Percentiles rank a stretch among this genome's conserved stretches.
Evolutionary conservation across 331 rosid species (phyloP).

Genomic region (Acacia concinna): DNA sequence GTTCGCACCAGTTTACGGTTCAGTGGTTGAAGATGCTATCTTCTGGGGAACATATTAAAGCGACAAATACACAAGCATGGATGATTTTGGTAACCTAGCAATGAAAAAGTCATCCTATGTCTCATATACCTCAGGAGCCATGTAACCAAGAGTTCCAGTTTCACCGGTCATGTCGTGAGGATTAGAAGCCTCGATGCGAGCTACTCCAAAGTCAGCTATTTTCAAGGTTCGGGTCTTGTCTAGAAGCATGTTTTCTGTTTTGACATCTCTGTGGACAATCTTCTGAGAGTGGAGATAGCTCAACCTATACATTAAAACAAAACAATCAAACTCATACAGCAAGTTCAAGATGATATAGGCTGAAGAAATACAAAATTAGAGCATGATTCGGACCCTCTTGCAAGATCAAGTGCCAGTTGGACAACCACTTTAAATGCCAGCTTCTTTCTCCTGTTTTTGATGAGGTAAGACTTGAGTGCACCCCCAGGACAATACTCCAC

Average conservation of each 20-base stretch:
- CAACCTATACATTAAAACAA: slow-evolving; percentile 50
- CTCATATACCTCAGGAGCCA: slow-evolving; percentile 95
- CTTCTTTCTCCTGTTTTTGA: slow-evolving; percentile 91
- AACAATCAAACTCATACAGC: slow-evolving; percentile 24
- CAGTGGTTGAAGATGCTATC: not conserved
- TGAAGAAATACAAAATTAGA: slow-evolving; percentile 39
- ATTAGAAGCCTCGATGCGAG: slow-evolving; percentile 97
- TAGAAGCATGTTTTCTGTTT: slow-evolving; percentile 97
- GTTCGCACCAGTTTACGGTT: not conserved
- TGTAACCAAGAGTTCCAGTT: slow-evolving; percentile 98
- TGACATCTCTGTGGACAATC: slow-evolving; percentile 97
- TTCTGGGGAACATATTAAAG: not conserved
- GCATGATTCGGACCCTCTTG: slow-evolving; percentile 77
- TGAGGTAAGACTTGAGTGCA: slow-evolving; percentile 92
- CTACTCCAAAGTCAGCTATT: slow-evolving; percentile 97
- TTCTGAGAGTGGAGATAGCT: slow-evolving; percentile 88
- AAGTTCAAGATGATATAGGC: not conserved
- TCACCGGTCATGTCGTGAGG: slow-evolving; percentile 99
- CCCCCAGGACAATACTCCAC: slow-evolving; percentile 99
- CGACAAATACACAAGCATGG: not conserved
- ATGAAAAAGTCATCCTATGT: not conserved
- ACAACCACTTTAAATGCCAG: slow-evolving; percentile 95
- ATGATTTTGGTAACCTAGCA: not conserved
- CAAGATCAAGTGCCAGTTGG: slow-evolving; percentile 97
- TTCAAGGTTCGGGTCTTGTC: slow-evolving; percentile 89